Conservation (phyloP, 2,329 filamentous ascomycete species). For the Aureobasidium sp. region DNA sequence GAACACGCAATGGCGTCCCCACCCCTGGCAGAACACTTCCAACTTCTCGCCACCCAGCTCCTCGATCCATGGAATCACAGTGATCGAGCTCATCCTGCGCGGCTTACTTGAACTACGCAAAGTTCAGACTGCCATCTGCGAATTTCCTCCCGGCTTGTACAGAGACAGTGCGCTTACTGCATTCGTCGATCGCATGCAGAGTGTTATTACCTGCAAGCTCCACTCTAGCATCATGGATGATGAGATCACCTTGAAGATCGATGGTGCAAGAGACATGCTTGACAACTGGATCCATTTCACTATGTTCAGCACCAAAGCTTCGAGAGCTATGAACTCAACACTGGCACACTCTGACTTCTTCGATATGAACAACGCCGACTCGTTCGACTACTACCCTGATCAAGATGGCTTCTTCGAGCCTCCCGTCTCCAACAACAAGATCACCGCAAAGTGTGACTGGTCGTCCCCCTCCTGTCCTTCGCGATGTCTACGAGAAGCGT, state of each 20-base stretch:
- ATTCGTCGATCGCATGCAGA: conserved; percentile 27
- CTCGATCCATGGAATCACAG: conserved; percentile 29
- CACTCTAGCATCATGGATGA: background rate
- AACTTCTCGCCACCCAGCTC: conserved; percentile 26
- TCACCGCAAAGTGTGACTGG: no score
- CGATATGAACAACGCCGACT: background rate
- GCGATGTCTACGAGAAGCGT: background rate
- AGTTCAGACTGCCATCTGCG: conserved; percentile 29
- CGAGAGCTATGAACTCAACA: background rate
- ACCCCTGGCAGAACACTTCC: conserved; percentile 2
- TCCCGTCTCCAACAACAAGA: background rate
- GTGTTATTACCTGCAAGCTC: conserved; percentile 25
- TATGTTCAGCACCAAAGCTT: background rate
- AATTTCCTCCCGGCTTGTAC: conserved; percentile 27
- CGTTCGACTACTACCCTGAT: background rate
- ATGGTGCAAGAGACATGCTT: conserved; percentile 23
- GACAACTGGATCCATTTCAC: conserved; percentile 21
- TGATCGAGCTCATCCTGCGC: conserved; percentile 33
- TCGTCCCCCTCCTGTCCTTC: background rate
- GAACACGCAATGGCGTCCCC: background rate
- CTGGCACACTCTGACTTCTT: background rate
- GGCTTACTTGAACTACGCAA: conserved; percentile 28
- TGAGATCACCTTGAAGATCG: conserved; percentile 23
- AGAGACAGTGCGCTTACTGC: conserved; percentile 22
- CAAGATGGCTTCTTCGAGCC: background rate